phyloP scores from a whole-genome alignment of 805 yeast species.

The Cyberlindnera xylosilytica region DNA sequence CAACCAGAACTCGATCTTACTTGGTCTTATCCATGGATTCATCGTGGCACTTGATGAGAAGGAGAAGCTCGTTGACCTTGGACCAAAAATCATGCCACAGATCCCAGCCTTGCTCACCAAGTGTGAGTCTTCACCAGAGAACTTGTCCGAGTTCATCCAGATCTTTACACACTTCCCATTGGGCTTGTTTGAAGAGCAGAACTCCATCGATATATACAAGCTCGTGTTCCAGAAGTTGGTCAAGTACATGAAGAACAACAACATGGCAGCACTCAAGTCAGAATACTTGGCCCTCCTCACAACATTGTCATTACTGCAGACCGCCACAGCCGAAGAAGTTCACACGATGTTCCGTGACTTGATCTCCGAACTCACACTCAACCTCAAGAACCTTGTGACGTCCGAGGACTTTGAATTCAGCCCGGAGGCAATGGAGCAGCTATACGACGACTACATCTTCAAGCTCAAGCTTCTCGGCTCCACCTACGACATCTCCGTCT shows the following conservation, averaged over 20 bases:
- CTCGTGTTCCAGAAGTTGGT: conserved; percentile 9
- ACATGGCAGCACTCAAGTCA: conserved; percentile 8
- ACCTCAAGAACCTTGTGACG: conserved; percentile 14
- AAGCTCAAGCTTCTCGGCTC: conserved; percentile 21
- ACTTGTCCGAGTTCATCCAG: conserved; percentile 16
- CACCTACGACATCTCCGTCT: conserved; percentile 10
- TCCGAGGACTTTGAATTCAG: conserved; percentile 12
- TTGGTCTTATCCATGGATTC: conserved; percentile 42
- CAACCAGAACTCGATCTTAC: conserved; percentile 27
- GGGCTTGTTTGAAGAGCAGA: conserved; percentile 23
- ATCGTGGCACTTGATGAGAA: conserved; percentile 10
- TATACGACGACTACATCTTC: conserved; percentile 19
- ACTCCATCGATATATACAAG: conserved; percentile 16
- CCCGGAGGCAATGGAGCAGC: conserved; percentile 8
- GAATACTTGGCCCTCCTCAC: conserved; percentile 15
- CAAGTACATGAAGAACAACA: conserved; percentile 22
- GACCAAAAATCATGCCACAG: conserved; percentile 6
- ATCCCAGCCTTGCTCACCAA: conserved; percentile 15
- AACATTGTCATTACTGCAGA: conserved; percentile 1
- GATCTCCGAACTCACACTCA: conserved; percentile 16
- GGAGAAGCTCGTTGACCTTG: conserved; percentile 10
- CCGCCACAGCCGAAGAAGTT: conserved; percentile 14
- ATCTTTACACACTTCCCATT: conserved; percentile 17
- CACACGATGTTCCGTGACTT: conserved; percentile 8
- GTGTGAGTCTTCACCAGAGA: conserved; percentile 13